Evolutionary conservation across 768 basidiomycete genomes (phyloP), one percentile per base, ranked within the genome.

Genomic region (Terana coerulea): DNA sequence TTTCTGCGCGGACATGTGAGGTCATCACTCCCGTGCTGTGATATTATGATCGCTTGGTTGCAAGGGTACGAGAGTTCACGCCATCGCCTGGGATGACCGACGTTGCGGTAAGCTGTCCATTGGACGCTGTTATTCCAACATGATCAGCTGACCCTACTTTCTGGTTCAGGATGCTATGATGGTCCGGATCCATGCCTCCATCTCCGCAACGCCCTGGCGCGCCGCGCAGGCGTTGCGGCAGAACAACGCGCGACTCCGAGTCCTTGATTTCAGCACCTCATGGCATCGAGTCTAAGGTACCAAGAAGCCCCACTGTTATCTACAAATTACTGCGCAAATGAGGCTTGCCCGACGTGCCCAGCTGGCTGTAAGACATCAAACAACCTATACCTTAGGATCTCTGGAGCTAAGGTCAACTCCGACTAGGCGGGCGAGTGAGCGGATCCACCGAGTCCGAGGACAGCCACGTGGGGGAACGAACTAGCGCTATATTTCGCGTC

Each of bases 221-320:
- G 26, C 28, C 8, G 12, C 30, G 19, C 45, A 17, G 30, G 31
- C 31, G 15, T 21, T 46, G 14, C 45, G 45, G 30, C 45, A 21
- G 30, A 24, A n/a, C 5, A 30, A 30, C 22, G 29, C n/a, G 15
- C 22, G 17, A 17, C 45, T 25, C 11, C 30, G 28, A 6, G 21
- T 7, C 30, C 34, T 30, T 46, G 45, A 46, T 46, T 19, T 31
- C 11, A 30, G 28, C 12, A 21, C 45, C 45, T 46, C 45, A 46
- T 46, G 45, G 45, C 31, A 11, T 11, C 30, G 19, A 46, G n/a
- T n/a, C n/a, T n/a, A n/a, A n/a, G 45, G 45, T 46, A 46, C 45
- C 28, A 33, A 30, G 29, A 22, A 34, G 12, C 19, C 25, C 29
- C 34, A 29, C 30, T 34, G 45, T 10, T 46, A 33, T 46, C 45